A percentile compares a stretch with the other conserved stretches of the same genome.
phyloP scores from a whole-genome alignment of 192 early-diverging fungal species.

The Umbelopsis sp. region DNA sequence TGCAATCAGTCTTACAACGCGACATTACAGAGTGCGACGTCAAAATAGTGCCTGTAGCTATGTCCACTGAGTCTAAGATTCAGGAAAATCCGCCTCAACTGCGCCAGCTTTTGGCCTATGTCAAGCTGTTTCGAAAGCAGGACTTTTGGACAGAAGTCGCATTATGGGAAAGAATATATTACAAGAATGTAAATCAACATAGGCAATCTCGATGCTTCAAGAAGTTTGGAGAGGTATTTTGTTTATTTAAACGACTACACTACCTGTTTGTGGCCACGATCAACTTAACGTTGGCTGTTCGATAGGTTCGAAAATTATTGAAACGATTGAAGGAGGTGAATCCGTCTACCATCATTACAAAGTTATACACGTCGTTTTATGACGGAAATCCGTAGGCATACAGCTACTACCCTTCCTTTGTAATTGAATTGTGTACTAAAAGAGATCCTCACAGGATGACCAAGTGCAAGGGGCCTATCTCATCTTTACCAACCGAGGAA shows the following conservation, averaged over 20 bases:
- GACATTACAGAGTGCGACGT: slow-evolving; percentile 3
- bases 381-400: slow-evolving; percentile 20
- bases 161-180: slow-evolving; percentile 27
- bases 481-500: slow-evolving; percentile 29
- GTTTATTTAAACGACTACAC: too few relatives aligned
- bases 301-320: slow-evolving; percentile 31
- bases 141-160: slow-evolving; percentile 36
- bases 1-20: not conserved
- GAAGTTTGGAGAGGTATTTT: slow-evolving; percentile 27
- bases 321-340: slow-evolving; percentile 32
- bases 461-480: slow-evolving; percentile 15
- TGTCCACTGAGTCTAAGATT: not conserved
- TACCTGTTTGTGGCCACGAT: too few relatives aligned
- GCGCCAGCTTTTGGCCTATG: not conserved
- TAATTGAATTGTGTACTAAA: not conserved
- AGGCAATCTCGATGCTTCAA: slow-evolving; percentile 33
- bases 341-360: slow-evolving; percentile 15
- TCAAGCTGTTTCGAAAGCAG: not conserved
- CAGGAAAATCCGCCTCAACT: not conserved
- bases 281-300: not conserved
- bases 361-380: slow-evolving; percentile 29
- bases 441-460: not conserved
- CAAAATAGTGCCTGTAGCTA: not conserved
- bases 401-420: not conserved
- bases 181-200: slow-evolving; percentile 39